These are phyloP conservation scores for Typha latifolia DNA, from an alignment of 176 grass and related monocot species.

Conservation along the genomic window DNA sequence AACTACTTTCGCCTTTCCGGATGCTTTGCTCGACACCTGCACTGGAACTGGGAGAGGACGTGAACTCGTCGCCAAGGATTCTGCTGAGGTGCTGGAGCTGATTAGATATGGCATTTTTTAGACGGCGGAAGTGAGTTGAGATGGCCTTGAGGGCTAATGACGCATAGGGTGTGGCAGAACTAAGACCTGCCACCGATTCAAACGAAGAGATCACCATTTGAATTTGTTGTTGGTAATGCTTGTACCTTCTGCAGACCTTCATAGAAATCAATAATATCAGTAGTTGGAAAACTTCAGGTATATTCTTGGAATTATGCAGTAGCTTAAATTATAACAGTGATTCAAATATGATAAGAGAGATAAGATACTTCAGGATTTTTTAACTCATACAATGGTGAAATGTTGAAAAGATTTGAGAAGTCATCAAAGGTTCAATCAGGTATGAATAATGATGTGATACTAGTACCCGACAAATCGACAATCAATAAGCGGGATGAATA, in stretches of 20 bases:
- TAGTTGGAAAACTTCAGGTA: neutral
- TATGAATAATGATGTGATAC: no score
- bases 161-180: constrained; percentile 34
- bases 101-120: constrained; percentile 34
- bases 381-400: no score
- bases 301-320: no score
- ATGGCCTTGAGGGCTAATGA: constrained; percentile 32
- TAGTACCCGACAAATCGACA: no score
- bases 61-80: constrained; percentile 35
- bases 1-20: constrained; percentile 13
- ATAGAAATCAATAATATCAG: neutral
- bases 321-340: no score
- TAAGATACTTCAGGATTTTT: no score
- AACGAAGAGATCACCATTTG: constrained; percentile 53
- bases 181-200: constrained; percentile 38
- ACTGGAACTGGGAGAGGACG: constrained; percentile 25
- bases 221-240: constrained; percentile 46
- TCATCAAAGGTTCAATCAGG: no score
- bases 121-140: constrained; percentile 31
- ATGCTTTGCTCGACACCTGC: constrained; percentile 14
- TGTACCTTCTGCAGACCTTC: constrained; percentile 43
- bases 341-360: no score
- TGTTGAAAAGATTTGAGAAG: no score
- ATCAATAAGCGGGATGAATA: no score
- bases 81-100: constrained; percentile 32